phyloP scores from a whole-genome alignment of 768 basidiomycete species.

The Lentinula sp. region DNA sequence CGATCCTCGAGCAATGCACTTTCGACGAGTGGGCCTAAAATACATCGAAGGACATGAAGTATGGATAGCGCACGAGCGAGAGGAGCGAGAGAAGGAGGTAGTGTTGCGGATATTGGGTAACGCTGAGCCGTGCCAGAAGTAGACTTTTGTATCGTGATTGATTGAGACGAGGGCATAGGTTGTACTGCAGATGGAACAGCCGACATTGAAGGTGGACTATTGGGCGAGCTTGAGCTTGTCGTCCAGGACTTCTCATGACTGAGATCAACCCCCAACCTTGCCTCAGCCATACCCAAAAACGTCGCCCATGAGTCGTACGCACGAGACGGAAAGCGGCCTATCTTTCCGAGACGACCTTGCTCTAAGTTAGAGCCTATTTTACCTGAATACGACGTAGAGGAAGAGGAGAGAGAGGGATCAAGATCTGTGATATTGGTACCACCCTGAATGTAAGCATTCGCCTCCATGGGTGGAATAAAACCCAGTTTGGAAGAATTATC shows the following conservation, averaged over 20 bases:
- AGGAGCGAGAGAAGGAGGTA: not conserved
- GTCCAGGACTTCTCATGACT: not conserved
- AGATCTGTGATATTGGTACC: not conserved
- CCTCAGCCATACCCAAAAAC: slow-evolving; percentile 20
- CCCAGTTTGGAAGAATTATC: too few species aligned
- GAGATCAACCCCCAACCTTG: slow-evolving; percentile 3
- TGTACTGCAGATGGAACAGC: too few species aligned
- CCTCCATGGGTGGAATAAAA: slow-evolving; percentile 13
- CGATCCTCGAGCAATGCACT: slow-evolving; percentile 61
- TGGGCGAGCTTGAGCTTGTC: not conserved
- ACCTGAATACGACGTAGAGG: not conserved
- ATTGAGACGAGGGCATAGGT: too few species aligned
- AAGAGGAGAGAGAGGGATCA: not conserved
- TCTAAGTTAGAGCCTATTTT: slow-evolving; percentile 13
- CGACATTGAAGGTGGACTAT: not conserved
- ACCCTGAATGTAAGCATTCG: slow-evolving; percentile 1
- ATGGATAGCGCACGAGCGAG: slow-evolving; percentile 31
- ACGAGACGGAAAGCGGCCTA: slow-evolving; percentile 36
- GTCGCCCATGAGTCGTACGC: slow-evolving; percentile 36
- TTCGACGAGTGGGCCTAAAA: slow-evolving; percentile 66
- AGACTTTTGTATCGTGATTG: not conserved
- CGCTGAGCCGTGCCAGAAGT: not conserved
- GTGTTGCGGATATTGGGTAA: not conserved
- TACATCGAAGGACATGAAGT: slow-evolving; percentile 62
- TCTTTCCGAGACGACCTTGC: slow-evolving; percentile 27